Base-by-base conservation (phyloP, 31 red algal species). In the Odonthalia washingtoniensis region DNA sequence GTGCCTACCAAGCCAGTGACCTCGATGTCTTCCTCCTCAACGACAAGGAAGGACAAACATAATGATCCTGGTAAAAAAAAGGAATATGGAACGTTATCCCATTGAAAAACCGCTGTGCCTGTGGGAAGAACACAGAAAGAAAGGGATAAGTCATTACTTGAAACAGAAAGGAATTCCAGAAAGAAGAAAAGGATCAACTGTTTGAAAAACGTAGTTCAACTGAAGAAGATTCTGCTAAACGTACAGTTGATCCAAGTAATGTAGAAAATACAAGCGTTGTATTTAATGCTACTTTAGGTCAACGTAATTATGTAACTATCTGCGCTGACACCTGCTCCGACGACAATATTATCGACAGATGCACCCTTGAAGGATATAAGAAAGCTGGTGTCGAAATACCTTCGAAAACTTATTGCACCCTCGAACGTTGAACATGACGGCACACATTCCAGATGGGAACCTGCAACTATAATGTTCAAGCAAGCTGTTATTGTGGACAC, bases 401-500 rank as follows among this genome's bases (percentile, higher is more conserved):
- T 17, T 61, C 24, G 24, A 14, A 61, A 24, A 61, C 16, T 24
- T 61, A 24, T 61, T 24, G 14, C 52, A 24, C 52, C 52, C 52
- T 14, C 52, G 52, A 14, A 17, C 24, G 14, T 61, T 61, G 16
- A 24, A 24, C 14, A 61, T 61, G 52, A 24, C 52, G 14, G 52
- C 52, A n/a, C n/a, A n/a, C n/a, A 17, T 17, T 14, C 14, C 16
- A 61, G 24, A 61, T 61, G 14, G 14, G 16, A 17, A 17, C 52
- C 52, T 24, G 52, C 52, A 61, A 17, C 52, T 17, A 14, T 61
- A 14, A 61, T 24, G 16, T 61, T 14, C 52, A 61, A 14, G 52
- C 52, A 24, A 14, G 24, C 52, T 14, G 65, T 85, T 5, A 73
- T 40, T 49, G 27, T 85, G 18, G 81, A 85, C 81, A 72, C 81